phyloP scores from a whole-genome alignment of 805 yeast genomes.

The Yarrowia sp. region DNA sequence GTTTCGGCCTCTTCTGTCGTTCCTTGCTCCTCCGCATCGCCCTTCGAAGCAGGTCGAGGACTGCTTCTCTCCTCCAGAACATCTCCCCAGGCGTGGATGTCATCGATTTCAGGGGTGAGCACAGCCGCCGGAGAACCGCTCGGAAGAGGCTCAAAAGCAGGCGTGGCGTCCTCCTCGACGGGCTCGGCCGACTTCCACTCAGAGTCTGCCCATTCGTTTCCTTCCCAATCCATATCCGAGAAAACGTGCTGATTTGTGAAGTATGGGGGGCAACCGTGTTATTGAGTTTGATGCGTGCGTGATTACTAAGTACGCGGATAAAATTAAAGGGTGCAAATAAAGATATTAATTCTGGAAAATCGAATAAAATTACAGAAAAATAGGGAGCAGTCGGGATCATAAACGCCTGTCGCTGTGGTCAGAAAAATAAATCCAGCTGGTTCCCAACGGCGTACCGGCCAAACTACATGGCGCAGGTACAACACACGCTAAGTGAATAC shows the following conservation, averaged over 20 bases:
- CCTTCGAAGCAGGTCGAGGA: background rate
- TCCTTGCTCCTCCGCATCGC: background rate
- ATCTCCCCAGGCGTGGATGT: constrained; percentile 1
- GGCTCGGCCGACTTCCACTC: constrained; percentile 1
- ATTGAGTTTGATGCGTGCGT: constrained; percentile 5
- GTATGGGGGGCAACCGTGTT: background rate
- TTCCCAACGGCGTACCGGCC: too few species aligned
- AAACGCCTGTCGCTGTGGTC: too few species aligned
- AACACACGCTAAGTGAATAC: too few species aligned
- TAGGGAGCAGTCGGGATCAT: too few species aligned
- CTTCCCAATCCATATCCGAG: constrained; percentile 11
- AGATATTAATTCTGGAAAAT: too few species aligned
- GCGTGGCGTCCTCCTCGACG: background rate
- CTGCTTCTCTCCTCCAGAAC: background rate
- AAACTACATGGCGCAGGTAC: too few species aligned
- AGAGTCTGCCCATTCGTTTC: constrained; percentile 19
- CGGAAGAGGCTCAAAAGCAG: background rate
- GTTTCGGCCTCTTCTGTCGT: background rate
- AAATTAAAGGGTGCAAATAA: background rate
- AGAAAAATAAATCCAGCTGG: too few species aligned
- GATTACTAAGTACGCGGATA: constrained; percentile 1
- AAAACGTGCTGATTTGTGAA: background rate
- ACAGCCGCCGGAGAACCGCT: background rate
- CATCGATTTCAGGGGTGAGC: constrained; percentile 19
- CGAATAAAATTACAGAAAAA: too few species aligned